Base-by-base conservation (phyloP, 495 filamentous ascomycete species). In the Lophium mytilinum region DNA sequence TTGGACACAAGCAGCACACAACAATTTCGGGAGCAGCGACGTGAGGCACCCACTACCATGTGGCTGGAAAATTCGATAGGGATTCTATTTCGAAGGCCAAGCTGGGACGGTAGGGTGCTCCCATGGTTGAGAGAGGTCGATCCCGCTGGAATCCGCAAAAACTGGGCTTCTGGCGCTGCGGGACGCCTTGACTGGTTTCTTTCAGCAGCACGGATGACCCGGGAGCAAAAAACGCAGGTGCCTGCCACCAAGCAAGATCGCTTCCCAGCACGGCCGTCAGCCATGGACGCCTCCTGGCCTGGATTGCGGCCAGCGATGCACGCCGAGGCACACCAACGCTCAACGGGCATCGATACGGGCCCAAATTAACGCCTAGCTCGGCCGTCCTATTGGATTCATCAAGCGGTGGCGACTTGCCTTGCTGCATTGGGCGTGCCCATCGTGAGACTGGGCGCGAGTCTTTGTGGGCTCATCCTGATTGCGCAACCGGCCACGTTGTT, bases 191-290 rank as follows among this genome's bases (percentile, higher is more conserved):
- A 43, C 54, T 64, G 57, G 57, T 54, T 30, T 36, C n/a, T n/a
- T 42, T 34, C 48, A 9, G 17, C 41, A 53, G 61, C 61, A 60
- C 57, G 61, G 61, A 64, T 64, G 53, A 64, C 53, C 57, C 61
- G 54, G 61, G 40, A 64, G 52, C 6, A 48, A 34, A 51, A 36
- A 36, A 51, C 60, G 61, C 61, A 64, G 47, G 51, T 56, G 39
- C 52, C 37, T 53, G 48, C 42, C 24, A 37, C 24, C 19, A 40
- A 15, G 36, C 19, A 37, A 14, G 48, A 54, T 62, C 59, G 59
- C 53, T 57, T 57, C 54, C 54, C 59, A 50, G 24, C 9, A 18
- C 46, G 39, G 53, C 41, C 43, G 42, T 54, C 48, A 39, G 18
- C 19, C 33, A 17, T 10, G 21, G 36, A 39, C 19, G 35, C 21